Evolutionary conservation across 83 land plant species (phyloP), one percentile per base, ranked within the genome.

Genomic region (Isoetes engelmannii): DNA sequence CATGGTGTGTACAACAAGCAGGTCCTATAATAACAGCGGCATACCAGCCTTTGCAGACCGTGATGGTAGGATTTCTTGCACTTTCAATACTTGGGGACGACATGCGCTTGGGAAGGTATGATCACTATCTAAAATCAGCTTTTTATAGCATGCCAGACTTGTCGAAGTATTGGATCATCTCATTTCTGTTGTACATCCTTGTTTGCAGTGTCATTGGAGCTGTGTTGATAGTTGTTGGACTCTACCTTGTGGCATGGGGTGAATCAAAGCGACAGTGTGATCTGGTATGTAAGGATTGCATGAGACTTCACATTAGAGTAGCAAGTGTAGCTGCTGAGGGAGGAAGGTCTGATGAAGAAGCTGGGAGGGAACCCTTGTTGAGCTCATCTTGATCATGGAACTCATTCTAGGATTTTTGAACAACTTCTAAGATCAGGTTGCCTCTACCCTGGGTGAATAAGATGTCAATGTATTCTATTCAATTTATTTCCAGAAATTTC

Each of bases 181-280:
- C 37, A 28, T 28, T 28, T 28, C 37, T 2, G 2, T 28, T 2
- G 37, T 2, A 2, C 37, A 28, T 28, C 37, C 37, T 28, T 28
- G 37, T 28, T 28, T 28, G 0, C 2, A 28, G 37, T 28, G 28
- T 59, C 28, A 7, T 59, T 12, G 62, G 62, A 8, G 62, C 28
- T 8, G 10, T 59, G 28, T 18, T 59, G 10, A 59, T 59, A 8
- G 62, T 59, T 19, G 12, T 42, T 12, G 62, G 62, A 12, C 62
- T 59, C 18, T 59, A 59, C 28, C 19, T 59, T 59, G 62, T 59
- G 19, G 28, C 18, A 12, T 59, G 62, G 62, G 62, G 62, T 12
- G 28, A 59, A 59, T 9, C 28, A 9, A 18, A 59, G 62, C 62
- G 37, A 28, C 37, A 28, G 37, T 28, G 37, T 28, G 37, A 28